Evolutionary conservation across 2,329 filamentous ascomycete species (phyloP).

Genomic region (Lecanoromycetidae sp.): DNA sequence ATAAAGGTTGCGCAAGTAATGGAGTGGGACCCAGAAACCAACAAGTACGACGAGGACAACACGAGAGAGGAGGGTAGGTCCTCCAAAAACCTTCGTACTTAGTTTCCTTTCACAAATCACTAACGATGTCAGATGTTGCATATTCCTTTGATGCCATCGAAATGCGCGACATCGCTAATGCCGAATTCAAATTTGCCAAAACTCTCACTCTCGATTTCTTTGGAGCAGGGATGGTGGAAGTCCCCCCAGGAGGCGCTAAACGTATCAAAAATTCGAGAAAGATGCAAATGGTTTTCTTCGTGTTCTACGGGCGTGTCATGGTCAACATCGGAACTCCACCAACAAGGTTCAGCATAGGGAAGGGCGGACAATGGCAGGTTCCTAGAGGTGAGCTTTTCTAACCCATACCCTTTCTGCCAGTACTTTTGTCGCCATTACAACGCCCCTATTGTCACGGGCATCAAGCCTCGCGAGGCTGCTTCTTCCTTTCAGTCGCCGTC

Average conservation of each 20-base stretch:
- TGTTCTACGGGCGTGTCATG: conserved; percentile 68
- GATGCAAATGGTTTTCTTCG: conserved; percentile 96
- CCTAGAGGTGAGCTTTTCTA: conserved; percentile 61
- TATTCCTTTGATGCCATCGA: conserved; percentile 46
- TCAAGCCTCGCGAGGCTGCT: no score
- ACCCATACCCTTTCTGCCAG: no score
- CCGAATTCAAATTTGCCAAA: conserved; percentile 79
- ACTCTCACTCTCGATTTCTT: conserved; percentile 75
- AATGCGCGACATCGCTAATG: conserved; percentile 47
- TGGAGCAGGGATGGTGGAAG: conserved; percentile 77
- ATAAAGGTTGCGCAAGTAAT: conserved; percentile 19
- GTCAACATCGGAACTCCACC: conserved; percentile 54
- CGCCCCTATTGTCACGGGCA: no score
- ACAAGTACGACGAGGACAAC: conserved; percentile 28
- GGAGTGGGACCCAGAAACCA: conserved; percentile 23
- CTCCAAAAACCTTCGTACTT: conserved; percentile 16
- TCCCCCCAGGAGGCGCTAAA: conserved; percentile 74
- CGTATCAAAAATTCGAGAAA: conserved; percentile 80
- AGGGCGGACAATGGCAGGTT: conserved; percentile 86
- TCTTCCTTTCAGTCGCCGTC: no score
- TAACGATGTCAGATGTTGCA: conserved; percentile 40
- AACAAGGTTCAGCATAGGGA: conserved; percentile 67
- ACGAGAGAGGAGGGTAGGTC: conserved; percentile 28
- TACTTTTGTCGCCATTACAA: no score
- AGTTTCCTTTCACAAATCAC: background rate